phyloP scores from a whole-genome alignment of 805 yeast genomes.

The Candida ponderosae region DNA sequence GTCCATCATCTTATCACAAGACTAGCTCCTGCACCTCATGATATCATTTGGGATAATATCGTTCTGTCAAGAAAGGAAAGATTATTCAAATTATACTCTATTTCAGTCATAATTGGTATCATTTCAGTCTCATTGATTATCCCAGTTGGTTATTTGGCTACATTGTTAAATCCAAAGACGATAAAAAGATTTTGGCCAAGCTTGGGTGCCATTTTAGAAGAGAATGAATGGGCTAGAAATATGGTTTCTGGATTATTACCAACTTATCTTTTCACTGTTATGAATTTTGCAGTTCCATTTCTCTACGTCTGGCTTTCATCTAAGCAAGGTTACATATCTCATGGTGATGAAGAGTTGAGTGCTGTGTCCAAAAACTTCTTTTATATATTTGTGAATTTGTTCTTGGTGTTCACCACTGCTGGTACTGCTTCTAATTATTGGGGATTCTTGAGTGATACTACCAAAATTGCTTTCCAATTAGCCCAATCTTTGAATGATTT shows the following conservation, averaged over 20 bases:
- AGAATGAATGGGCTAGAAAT: conserved; percentile 64
- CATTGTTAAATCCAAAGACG: conserved; percentile 70
- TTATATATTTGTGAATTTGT: conserved; percentile 88
- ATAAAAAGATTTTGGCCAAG: conserved; percentile 78
- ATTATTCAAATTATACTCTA: conserved; percentile 50
- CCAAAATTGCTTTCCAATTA: conserved; percentile 77
- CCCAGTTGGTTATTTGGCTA: conserved; percentile 82
- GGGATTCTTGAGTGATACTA: conserved; percentile 81
- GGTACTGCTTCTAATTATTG: conserved; percentile 82
- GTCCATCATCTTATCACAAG: conserved; percentile 75
- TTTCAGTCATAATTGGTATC: conserved; percentile 60
- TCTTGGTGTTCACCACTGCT: conserved; percentile 87
- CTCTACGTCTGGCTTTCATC: conserved; percentile 77
- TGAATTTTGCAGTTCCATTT: conserved; percentile 80
- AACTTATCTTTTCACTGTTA: conserved; percentile 78
- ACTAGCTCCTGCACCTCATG: conserved; percentile 94
- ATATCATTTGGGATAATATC: conserved; percentile 86
- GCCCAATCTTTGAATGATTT: conserved; percentile 76
- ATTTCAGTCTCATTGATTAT: conserved; percentile 66
- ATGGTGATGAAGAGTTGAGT: conserved; percentile 87
- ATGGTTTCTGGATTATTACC: conserved; percentile 86
- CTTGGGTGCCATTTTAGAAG: conserved; percentile 58
- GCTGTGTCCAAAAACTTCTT: conserved; percentile 90
- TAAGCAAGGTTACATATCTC: conserved; percentile 83
- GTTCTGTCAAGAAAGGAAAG: conserved; percentile 74